Percentiles rank a stretch among this genome's conserved stretches.
Conservation (phyloP, 129 eudicot species). For the Solidago caesia region DNA sequence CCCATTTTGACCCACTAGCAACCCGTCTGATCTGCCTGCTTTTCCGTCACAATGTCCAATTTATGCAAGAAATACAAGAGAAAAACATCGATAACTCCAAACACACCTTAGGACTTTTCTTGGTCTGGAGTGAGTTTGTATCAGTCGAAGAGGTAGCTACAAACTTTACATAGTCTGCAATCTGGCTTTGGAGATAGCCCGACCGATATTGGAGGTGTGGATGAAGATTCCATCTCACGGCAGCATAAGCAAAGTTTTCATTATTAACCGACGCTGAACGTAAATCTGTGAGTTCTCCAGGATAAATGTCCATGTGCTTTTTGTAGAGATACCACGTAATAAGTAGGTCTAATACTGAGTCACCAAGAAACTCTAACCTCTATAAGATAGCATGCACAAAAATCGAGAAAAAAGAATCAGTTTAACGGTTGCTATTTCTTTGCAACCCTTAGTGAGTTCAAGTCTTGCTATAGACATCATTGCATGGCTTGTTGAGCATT, state of each 20-base stretch:
- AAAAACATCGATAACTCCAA: background rate
- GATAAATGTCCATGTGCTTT: slow-evolving; percentile 68
- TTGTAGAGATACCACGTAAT: slow-evolving; percentile 71
- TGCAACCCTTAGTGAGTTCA: no score
- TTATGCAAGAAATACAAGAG: background rate
- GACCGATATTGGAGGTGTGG: slow-evolving; percentile 73
- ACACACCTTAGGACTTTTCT: slow-evolving; percentile 71
- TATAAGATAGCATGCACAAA: slow-evolving; percentile 17
- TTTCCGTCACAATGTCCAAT: background rate
- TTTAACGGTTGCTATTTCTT: background rate
- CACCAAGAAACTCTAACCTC: slow-evolving; percentile 98
- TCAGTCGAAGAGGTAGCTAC: slow-evolving; percentile 46
- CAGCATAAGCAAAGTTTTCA: slow-evolving; percentile 81
- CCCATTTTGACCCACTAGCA: background rate
- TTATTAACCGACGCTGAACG: slow-evolving; percentile 93
- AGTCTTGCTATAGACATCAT: no score
- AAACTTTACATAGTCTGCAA: slow-evolving; percentile 45
- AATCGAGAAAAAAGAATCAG: slow-evolving; percentile 9
- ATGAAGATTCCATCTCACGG: slow-evolving; percentile 69
- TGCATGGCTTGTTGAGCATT: background rate
- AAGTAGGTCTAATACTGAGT: slow-evolving; percentile 83
- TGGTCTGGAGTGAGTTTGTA: slow-evolving; percentile 42
- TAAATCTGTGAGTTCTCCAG: slow-evolving; percentile 85
- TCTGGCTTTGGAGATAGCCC: slow-evolving; percentile 48
- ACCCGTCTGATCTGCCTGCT: background rate